Conservation (phyloP, 148 eudicot genomes). For the Agrostemma githago region DNA sequence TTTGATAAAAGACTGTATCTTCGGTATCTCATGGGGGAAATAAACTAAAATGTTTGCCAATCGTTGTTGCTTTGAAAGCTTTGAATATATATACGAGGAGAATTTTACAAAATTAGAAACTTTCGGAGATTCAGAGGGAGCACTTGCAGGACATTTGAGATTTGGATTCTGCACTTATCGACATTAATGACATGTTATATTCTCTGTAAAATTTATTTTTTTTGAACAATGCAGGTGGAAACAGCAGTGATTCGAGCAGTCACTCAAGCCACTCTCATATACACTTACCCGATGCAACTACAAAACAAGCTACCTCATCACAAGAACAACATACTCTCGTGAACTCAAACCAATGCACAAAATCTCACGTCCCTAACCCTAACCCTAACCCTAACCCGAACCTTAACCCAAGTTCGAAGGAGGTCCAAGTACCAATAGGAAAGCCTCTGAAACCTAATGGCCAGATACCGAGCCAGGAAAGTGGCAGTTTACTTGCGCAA, state of each 20-base stretch:
- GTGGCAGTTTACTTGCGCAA: constrained; percentile 19
- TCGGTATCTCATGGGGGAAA: too few species aligned
- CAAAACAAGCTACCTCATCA: constrained; percentile 18
- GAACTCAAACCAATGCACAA: constrained; percentile 1
- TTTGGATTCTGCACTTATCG: background rate
- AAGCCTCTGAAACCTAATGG: constrained; percentile 37
- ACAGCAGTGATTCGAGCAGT: constrained; percentile 40
- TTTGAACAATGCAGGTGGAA: constrained; percentile 25
- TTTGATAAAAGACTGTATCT: background rate
- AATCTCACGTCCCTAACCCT: background rate
- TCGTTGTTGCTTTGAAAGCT: too few species aligned
- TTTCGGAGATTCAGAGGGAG: too few species aligned
- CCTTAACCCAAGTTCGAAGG: constrained; percentile 2
- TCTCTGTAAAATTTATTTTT: background rate
- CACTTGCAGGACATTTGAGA: too few species aligned
- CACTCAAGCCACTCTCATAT: constrained; percentile 32
- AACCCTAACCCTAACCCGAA: background rate
- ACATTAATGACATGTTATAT: background rate
- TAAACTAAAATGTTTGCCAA: too few species aligned
- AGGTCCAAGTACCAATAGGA: constrained; percentile 4
- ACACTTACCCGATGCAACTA: constrained; percentile 12
- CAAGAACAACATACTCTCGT: constrained; percentile 1
- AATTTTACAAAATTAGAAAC: too few species aligned
- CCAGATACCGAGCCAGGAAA: constrained; percentile 1
- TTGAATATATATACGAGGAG: too few species aligned